These are phyloP conservation scores for Powellomyces hirtus DNA, from an alignment of 192 early-diverging fungal genomes.

Conservation along the genomic window DNA sequence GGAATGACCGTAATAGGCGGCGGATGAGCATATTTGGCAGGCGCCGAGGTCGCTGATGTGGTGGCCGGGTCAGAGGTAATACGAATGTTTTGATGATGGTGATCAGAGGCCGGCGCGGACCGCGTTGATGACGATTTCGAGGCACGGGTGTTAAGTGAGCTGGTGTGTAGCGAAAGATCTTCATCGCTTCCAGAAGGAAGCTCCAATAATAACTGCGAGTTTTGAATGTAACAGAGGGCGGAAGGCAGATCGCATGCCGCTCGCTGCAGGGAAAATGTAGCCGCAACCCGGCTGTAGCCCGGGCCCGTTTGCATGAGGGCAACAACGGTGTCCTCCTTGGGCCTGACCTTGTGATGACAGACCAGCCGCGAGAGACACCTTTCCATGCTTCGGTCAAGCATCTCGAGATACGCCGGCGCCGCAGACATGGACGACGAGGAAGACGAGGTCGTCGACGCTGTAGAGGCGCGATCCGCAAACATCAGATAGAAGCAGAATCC, in stretches of 20 bases:
- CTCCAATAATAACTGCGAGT: neutral
- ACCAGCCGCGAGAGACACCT: slow-evolving; percentile 44
- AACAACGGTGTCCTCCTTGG: slow-evolving; percentile 34
- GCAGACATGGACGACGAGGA: neutral
- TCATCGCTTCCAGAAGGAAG: too few relatives aligned
- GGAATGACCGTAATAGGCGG: too few relatives aligned
- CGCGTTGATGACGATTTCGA: too few relatives aligned
- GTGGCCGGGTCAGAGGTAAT: too few relatives aligned
- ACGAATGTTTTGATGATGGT: too few relatives aligned
- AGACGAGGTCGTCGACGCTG: neutral
- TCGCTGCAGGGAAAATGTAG: slow-evolving; percentile 43
- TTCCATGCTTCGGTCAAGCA: slow-evolving; percentile 36
- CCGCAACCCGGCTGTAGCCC: slow-evolving; percentile 8
- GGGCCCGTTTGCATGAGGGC: slow-evolving; percentile 36
- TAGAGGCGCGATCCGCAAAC: slow-evolving; percentile 30
- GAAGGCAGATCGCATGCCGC: slow-evolving; percentile 44
- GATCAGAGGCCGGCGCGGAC: too few relatives aligned
- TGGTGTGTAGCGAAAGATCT: too few relatives aligned
- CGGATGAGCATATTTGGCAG: too few relatives aligned
- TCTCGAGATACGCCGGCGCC: slow-evolving; percentile 4
- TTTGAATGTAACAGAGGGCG: slow-evolving; percentile 29
- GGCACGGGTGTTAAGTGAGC: too few relatives aligned
- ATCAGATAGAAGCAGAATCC: slow-evolving; percentile 51
- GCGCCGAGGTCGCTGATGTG: too few relatives aligned
- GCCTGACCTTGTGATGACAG: slow-evolving; percentile 39